Percentiles rank a stretch among this genome's conserved stretches.
Evolutionary conservation across 2,329 filamentous ascomycete genomes (phyloP).

Genomic region (Pseudogymnoascus destructans): DNA sequence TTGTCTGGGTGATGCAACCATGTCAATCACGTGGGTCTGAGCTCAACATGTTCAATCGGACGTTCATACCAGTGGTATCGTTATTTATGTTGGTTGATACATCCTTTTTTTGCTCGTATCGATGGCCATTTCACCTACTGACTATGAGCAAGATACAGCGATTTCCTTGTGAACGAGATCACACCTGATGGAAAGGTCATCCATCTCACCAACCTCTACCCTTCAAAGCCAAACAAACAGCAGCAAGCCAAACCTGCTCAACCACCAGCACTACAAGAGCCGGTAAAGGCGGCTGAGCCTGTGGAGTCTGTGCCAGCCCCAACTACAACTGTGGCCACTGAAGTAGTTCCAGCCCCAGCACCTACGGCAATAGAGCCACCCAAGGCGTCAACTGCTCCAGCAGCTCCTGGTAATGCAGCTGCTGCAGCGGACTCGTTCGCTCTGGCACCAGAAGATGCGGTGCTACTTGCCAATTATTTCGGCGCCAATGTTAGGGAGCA

Average conservation of each 20-base stretch:
- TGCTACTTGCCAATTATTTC: conserved; percentile 34
- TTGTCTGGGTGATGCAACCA: background rate
- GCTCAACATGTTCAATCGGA: background rate
- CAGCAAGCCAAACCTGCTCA: conserved; percentile 12
- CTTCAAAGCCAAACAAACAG: conserved; percentile 8
- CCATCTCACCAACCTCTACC: conserved; percentile 37
- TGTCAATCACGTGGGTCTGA: background rate
- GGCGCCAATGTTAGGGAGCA: conserved; percentile 35
- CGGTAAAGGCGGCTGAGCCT: conserved; percentile 13
- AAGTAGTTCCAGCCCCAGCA: background rate
- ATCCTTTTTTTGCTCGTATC: background rate
- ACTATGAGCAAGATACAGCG: conserved; percentile 43
- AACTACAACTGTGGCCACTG: background rate
- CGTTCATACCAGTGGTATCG: background rate
- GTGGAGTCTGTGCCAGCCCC: background rate
- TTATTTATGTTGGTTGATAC: background rate
- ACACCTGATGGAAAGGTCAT: conserved; percentile 47
- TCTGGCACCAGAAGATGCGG: conserved; percentile 33
- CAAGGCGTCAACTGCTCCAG: conserved; percentile 2
- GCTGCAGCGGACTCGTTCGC: conserved; percentile 20
- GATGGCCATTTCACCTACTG: background rate
- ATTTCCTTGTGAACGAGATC: conserved; percentile 66
- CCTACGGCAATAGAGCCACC: background rate
- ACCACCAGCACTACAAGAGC: conserved; percentile 12
- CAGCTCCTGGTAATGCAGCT: background rate